Base-by-base conservation (phyloP, 1,284 basidiomycete species). In the Cystobasidium sp. region DNA sequence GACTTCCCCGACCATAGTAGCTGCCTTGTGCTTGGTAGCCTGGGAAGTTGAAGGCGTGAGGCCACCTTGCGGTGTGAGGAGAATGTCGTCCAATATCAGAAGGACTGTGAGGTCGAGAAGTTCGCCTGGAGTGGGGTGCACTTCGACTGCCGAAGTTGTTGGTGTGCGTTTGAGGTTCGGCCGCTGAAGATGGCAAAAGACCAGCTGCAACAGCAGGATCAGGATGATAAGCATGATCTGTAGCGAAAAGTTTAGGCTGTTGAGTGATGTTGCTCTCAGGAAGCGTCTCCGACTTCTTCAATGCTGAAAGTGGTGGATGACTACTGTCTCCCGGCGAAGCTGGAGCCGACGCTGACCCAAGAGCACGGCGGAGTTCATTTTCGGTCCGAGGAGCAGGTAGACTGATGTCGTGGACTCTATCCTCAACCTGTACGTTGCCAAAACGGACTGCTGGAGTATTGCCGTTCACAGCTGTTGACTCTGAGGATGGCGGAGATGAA, bases 131-230 rank as follows among this genome's bases (percentile, higher is more conserved):
- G 12, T 18, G 22, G 3, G 22, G 49, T 24, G 64, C 51, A 41
- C 31, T 53, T 0, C 8, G n/a, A 12, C 64, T 66, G 20, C 49
- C 31, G 31, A 52, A 44, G n/a, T 55, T 5, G 24, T 37, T 22
- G 3, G 14, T 7, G 55, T 58, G 59, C 18, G 18, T 20, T 18
- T 41, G 41, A 4, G 37, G 1, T 59, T 41, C 66, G 6, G 53
- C 52, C 9, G 37, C 49, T 6, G 66, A 68, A 46, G 39, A 16
- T 24, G 66, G 66, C 16, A 68, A 39, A 8, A 68, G 43, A 14
- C 66, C 66, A 39, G 66, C 66, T 5, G 66, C 53, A 5, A 68
- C 66, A 16, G 66, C 66, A 37, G 66, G 66, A 58, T 68, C 66
- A 22, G 24, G 59, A 37, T 62, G 59, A 39, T 62, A 18, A 18